Base-by-base conservation (phyloP, 768 basidiomycete species). In the Auriscalpium microsporum region DNA sequence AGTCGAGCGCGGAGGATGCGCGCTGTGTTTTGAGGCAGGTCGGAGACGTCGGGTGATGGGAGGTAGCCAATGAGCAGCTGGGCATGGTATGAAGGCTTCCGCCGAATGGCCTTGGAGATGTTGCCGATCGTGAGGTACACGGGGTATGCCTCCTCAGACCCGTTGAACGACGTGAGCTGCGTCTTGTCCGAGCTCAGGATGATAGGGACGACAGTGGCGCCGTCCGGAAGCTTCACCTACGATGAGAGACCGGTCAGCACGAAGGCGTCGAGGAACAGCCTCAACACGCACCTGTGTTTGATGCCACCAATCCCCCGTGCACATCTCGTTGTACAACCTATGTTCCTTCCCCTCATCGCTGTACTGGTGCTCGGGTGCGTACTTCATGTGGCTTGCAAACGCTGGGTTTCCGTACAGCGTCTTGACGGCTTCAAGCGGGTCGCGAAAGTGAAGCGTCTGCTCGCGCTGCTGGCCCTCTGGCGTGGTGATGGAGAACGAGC, bases 101-200 rank as follows among this genome's bases (percentile, higher is more conserved):
- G 53, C 7, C 64, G 62, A 10, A 63, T 51, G 8, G 23, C 51
- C 50, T 65, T 68, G 10, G 50, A 23, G 14, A 67, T 62, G 45
- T 65, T 67, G 2, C 65, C 68, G 21, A 69, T 58, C 0, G 65
- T 63, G 0, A 70, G 19, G 45, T 71, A 71, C 1, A 71, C 62
- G 3, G 70, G 69, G 49, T 63, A 67, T 14, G 66, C 67, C 7
- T 35, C 16, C 33, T 63, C 46, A 16, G 64, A 47, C 1, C 64
- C 64, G 8, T 49, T 48, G 53, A 64, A 63, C 45, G 50, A 50
- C 2, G 62, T 57, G 35, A 63, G 54, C 40, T 61, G 53, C 0
- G 62, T 64, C 48, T 66, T 66, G 45, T 66, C 57, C 0, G 59
- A 62, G 6, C 53, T 49, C 2, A 61, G 28, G n/a, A 65, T 60